phyloP scores from a whole-genome alignment of 768 basidiomycete genomes.

The Boletus rubroflammeus region DNA sequence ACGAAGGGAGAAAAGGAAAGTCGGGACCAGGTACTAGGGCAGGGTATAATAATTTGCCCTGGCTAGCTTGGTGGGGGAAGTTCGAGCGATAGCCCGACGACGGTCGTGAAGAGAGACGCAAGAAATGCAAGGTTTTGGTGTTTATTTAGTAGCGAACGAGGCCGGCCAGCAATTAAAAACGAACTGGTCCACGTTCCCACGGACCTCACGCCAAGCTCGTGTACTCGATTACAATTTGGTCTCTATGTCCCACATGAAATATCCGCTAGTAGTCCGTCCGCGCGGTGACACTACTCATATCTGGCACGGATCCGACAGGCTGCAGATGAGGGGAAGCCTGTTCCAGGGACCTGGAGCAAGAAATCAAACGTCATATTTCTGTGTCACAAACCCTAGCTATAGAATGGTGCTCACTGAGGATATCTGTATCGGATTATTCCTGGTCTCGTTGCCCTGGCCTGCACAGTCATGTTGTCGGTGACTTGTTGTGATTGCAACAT shows the following conservation, averaged over 20 bases:
- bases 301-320: constrained; percentile 48
- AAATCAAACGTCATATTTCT: constrained; percentile 1
- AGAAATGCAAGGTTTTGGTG: no score
- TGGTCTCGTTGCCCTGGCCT: constrained; percentile 42
- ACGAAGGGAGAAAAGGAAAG: constrained; percentile 3
- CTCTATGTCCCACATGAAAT: not conserved
- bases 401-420: constrained; percentile 63
- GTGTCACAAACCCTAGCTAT: not conserved
- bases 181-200: constrained; percentile 26
- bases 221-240: not conserved
- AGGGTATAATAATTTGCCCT: constrained; percentile 9
- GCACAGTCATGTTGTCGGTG: constrained; percentile 38
- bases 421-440: constrained; percentile 61
- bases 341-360: constrained; percentile 45
- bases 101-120: not conserved
- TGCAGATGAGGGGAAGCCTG: constrained; percentile 59
- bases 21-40: not conserved
- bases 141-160: not conserved
- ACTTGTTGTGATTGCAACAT: constrained; percentile 42
- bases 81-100: not conserved
- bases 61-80: not conserved
- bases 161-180: constrained; percentile 1
- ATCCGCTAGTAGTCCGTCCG: no score
- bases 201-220: not conserved
- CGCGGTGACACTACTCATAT: constrained; percentile 34